Evolutionary conservation across 2,329 filamentous ascomycete species (phyloP).

Genomic region (Claviceps maximensis): DNA sequence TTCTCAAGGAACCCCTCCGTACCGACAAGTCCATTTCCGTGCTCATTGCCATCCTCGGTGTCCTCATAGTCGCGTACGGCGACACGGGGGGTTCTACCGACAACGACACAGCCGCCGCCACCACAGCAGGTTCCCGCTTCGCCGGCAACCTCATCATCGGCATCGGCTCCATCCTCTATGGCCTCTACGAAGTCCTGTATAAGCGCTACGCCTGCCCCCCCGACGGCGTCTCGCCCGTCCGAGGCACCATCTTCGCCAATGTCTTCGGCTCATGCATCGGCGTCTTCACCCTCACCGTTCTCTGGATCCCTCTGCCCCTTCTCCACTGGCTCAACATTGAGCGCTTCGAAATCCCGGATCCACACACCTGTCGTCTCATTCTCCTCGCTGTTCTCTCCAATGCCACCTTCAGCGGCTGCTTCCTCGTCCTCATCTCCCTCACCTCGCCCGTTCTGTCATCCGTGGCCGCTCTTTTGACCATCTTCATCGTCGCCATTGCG

Average conservation of each 20-base stretch:
- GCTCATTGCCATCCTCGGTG: constrained; percentile 72
- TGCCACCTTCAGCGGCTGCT: constrained; percentile 82
- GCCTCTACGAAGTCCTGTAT: constrained; percentile 94
- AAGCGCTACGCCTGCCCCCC: constrained; percentile 89
- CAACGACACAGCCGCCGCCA: constrained; percentile 23
- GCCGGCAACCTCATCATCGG: constrained; percentile 89
- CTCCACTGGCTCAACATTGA: constrained; percentile 70
- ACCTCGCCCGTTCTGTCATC: constrained; percentile 87
- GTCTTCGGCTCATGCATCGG: constrained; percentile 83
- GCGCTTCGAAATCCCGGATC: constrained; percentile 66
- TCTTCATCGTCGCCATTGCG: constrained; percentile 87
- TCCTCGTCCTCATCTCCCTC: constrained; percentile 82
- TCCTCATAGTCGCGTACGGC: constrained; percentile 91
- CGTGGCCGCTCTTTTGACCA: constrained; percentile 86
- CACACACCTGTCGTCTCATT: constrained; percentile 68
- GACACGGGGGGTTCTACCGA: constrained; percentile 41
- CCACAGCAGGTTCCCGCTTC: constrained; percentile 48
- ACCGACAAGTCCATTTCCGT: constrained; percentile 80
- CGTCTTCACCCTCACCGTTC: constrained; percentile 66
- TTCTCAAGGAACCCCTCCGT: constrained; percentile 74
- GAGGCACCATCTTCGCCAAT: constrained; percentile 94
- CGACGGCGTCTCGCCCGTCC: constrained; percentile 67
- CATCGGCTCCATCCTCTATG: constrained; percentile 80
- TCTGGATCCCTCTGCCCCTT: constrained; percentile 86
- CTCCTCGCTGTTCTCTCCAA: constrained; percentile 73